These are phyloP conservation scores for Eutypella sp. DNA, from an alignment of 2,329 filamentous ascomycete genomes.

Conservation along the genomic window DNA sequence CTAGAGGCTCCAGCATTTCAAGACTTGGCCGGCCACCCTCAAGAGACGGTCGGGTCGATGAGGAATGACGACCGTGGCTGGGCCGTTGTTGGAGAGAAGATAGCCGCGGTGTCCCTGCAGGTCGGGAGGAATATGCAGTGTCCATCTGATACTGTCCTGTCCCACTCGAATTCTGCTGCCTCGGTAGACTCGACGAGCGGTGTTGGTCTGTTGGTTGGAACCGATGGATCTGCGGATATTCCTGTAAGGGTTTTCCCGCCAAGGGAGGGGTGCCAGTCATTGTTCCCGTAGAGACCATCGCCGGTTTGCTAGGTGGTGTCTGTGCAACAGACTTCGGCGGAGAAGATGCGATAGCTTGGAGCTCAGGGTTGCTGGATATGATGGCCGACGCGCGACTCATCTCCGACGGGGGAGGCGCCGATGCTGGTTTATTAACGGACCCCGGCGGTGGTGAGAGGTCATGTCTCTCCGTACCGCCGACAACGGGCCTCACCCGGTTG, in stretches of 20 bases:
- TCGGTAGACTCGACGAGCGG: constrained; percentile 35
- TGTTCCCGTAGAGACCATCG: constrained; percentile 61
- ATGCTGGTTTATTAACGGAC: constrained; percentile 29
- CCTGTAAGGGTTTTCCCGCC: constrained; percentile 44
- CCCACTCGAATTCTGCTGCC: constrained; percentile 24
- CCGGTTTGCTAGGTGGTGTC: constrained; percentile 23
- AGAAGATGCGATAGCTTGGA: constrained; percentile 51
- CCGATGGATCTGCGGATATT: constrained; percentile 34
- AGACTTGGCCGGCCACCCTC: constrained; percentile 63
- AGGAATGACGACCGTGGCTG: constrained; percentile 35
- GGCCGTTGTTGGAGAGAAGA: constrained; percentile 31
- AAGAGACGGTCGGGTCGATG: constrained; percentile 61
- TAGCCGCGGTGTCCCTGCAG: constrained; percentile 21
- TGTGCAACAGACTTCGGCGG: constrained; percentile 16
- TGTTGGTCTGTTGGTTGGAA: constrained; percentile 36
- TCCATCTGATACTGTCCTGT: constrained; percentile 21
- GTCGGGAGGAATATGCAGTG: constrained; percentile 17
- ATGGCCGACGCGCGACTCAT: constrained; percentile 60
- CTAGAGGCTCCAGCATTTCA: constrained; percentile 23
- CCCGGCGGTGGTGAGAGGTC: constrained; percentile 28
- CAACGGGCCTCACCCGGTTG: constrained; percentile 24
- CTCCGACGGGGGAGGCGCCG: constrained; percentile 34
- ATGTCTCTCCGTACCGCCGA: constrained; percentile 13
- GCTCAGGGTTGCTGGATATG: constrained; percentile 57
- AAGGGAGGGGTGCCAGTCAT: constrained; percentile 62